Evolutionary conservation across 1,284 basidiomycete species (phyloP).

Genomic region (Irpex sp.): DNA sequence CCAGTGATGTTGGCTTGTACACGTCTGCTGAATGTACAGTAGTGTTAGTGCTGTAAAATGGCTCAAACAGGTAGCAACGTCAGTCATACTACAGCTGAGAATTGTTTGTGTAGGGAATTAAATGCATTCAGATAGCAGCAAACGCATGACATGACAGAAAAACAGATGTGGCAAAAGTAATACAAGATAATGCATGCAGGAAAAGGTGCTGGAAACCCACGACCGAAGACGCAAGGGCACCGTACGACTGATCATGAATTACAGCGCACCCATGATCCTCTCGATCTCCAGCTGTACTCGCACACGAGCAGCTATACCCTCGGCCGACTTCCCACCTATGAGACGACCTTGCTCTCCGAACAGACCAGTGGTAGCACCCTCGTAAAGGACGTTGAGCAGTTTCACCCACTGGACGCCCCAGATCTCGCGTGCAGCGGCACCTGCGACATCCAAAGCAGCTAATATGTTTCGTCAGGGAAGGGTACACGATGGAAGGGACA

Average conservation of each 20-base stretch:
- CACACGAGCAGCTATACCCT: conserved; percentile 54
- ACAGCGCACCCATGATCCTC: conserved; percentile 37
- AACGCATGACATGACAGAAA: neutral
- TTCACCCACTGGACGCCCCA: conserved; percentile 83
- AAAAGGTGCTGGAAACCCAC: too few relatives aligned
- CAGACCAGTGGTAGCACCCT: conserved; percentile 52
- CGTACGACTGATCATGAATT: neutral
- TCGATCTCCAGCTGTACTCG: conserved; percentile 63
- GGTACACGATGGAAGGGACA: too few relatives aligned
- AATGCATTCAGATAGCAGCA: neutral
- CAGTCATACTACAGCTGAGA: too few relatives aligned
- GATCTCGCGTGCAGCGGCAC: conserved; percentile 49
- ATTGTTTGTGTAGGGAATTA: neutral
- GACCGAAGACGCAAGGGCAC: too few relatives aligned
- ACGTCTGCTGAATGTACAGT: neutral
- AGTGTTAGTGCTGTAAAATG: too few relatives aligned
- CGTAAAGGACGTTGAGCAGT: conserved; percentile 60
- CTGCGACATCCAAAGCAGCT: conserved; percentile 74
- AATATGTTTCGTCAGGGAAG: conserved; percentile 16
- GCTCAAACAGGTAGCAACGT: too few relatives aligned
- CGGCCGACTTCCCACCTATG: conserved; percentile 51
- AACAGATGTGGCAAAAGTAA: neutral
- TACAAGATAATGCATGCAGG: too few relatives aligned
- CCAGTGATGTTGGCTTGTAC: neutral
- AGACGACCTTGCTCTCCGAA: conserved; percentile 30